phyloP scores from a whole-genome alignment of 2,329 filamentous ascomycete species.

The Xylariaceae sp. region DNA sequence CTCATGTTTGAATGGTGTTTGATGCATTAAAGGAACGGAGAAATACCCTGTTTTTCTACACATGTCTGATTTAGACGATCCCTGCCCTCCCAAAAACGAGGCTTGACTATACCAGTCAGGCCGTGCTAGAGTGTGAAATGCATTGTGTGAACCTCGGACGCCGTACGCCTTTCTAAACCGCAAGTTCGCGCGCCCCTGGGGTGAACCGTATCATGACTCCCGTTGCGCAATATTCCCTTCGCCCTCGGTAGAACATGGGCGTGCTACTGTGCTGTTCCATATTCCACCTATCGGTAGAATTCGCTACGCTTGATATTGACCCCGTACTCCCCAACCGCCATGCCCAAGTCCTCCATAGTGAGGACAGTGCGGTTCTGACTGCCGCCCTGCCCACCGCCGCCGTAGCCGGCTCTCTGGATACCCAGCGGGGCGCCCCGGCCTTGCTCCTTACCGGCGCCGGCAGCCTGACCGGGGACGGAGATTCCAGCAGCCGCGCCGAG shows the following conservation, averaged over 20 bases:
- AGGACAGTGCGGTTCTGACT: conserved; percentile 89
- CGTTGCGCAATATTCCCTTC: not conserved
- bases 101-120: not conserved
- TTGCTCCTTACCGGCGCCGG: conserved; percentile 54
- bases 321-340: conserved; percentile 96
- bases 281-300: conserved; percentile 60
- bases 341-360: conserved; percentile 97
- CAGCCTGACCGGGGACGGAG: conserved; percentile 57
- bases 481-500: conserved; percentile 72
- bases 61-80: not conserved
- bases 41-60: conserved; percentile 1
- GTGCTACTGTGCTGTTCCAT: not conserved
- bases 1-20: not conserved
- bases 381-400: conserved; percentile 83
- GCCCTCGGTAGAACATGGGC: not conserved
- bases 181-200: not conserved
- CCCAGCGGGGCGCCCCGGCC: conserved; percentile 60
- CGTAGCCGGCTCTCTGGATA: conserved; percentile 73
- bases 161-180: conserved; percentile 17
- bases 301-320: conserved; percentile 97
- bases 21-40: not conserved
- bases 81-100: not conserved
- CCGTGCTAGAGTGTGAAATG: conserved; percentile 5
- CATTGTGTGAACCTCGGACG: conserved; percentile 11
- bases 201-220: conserved; percentile 4